These are phyloP conservation scores for Xylariales sp. DNA, from an alignment of 2,329 filamentous ascomycete genomes.

Conservation along the genomic window DNA sequence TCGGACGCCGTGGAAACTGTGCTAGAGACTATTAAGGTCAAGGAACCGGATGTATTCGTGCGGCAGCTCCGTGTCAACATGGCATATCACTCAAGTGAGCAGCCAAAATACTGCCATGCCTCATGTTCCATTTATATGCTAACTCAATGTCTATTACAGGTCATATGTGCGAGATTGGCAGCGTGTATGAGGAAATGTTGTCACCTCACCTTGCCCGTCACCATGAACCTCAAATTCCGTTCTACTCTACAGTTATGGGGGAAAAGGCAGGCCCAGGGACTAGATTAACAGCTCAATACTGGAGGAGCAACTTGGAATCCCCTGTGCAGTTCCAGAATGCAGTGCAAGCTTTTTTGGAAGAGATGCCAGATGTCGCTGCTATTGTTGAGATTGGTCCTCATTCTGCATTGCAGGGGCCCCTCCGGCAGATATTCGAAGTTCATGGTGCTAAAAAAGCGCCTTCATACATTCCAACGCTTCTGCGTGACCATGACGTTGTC, in stretches of 20 bases:
- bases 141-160: no score
- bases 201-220: not conserved
- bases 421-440: constrained; percentile 14
- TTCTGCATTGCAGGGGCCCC: constrained; percentile 14
- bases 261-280: no score
- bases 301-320: constrained; percentile 14
- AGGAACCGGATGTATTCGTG: constrained; percentile 11
- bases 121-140: no score
- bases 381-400: constrained; percentile 21
- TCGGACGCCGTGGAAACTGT: constrained; percentile 11
- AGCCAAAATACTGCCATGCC: no score
- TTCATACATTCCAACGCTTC: not conserved
- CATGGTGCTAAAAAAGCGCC: constrained; percentile 1
- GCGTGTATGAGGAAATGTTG: no score
- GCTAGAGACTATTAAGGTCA: constrained; percentile 14
- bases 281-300: constrained; percentile 17
- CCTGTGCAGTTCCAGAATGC: constrained; percentile 15
- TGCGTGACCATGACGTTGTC: not conserved
- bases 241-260: constrained; percentile 3
- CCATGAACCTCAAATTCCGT: constrained; percentile 13
- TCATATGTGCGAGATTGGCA: no score
- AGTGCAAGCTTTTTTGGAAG: constrained; percentile 5
- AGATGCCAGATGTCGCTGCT: constrained; percentile 3
- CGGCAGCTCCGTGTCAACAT: constrained; percentile 20
- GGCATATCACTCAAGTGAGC: constrained; percentile 26